Evolutionary conservation across 2,329 filamentous ascomycete species (phyloP), one percentile per base, ranked within the genome.

Genomic region (Fusarium graminum): DNA sequence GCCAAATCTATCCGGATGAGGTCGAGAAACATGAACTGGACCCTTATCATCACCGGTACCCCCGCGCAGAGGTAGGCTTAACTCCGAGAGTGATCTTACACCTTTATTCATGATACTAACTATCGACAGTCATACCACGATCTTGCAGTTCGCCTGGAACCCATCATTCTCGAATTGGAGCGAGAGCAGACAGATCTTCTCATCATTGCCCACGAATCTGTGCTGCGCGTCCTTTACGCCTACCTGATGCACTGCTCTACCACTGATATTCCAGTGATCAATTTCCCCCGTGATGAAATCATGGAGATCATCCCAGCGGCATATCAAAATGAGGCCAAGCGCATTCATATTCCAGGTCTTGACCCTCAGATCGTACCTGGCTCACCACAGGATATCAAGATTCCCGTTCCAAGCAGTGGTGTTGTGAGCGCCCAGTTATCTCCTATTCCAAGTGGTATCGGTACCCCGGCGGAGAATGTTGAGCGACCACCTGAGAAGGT

Each of bases 161-260:
- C 95, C 39, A 97, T 99, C 74, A 99, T 99, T 74, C 87, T 99
- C 29, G 95, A 99, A 77, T 86, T 99, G 14, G 95, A 99, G 81
- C 90, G 95, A 41, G 95, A 99, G 80, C 92, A 97, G 72, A 97
- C 96, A 69, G 95, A 99, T 76, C 85, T 99, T n/a, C 86, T 99
- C 52, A 97, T 99, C 75, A 97, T 99, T 70, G 95, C 95, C 1
- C 95, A 99, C 77, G 95, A 99, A 78, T 97, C 93, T 50, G 95
- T 99, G n/a, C 85, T 99, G 44, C 92, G 95, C 41, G 95, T 99
- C 25, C 85, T 99, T 5, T 99, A 99, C 76, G 94, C 94, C 25
- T 99, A 99, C 78, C 84, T 99, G 38, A 99, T 99, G 95, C 95
- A 97, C 71, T 98, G 95, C 80, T 95, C 94, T 76, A 94, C 96